These are phyloP conservation scores for Neltuma alba DNA, from an alignment of 306 rosid genomes.

Conservation along the genomic window DNA sequence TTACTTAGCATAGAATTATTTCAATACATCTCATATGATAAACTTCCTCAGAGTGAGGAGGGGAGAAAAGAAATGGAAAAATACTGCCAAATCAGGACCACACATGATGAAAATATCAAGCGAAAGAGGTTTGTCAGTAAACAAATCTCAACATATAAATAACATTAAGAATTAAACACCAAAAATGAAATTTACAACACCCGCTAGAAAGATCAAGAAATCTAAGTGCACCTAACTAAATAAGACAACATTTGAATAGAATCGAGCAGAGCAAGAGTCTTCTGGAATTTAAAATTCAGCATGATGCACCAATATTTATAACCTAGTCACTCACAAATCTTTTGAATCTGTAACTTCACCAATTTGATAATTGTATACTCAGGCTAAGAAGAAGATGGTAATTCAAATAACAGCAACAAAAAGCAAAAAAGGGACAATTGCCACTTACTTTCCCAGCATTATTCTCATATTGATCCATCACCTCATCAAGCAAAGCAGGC, in stretches of 20 bases:
- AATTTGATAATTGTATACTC: neutral
- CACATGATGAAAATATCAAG: too few species aligned
- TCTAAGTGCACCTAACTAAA: neutral
- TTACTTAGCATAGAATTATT: too few species aligned
- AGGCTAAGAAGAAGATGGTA: neutral
- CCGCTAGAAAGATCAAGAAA: neutral
- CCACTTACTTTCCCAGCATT: conserved; percentile 77
- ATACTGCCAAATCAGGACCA: too few species aligned
- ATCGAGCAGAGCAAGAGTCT: neutral
- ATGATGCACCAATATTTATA: neutral
- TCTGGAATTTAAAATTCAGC: neutral
- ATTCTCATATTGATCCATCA: conserved; percentile 66
- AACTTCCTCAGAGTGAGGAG: too few species aligned
- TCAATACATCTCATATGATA: too few species aligned
- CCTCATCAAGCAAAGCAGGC: conserved; percentile 86
- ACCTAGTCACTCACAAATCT: too few species aligned
- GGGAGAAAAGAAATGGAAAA: too few species aligned
- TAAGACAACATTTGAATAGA: neutral
- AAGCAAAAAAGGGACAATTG: neutral
- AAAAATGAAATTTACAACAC: neutral
- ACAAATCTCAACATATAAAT: too few species aligned
- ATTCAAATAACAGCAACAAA: conserved; percentile 14
- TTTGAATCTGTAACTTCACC: neutral
- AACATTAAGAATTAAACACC: neutral
- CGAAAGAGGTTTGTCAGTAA: too few species aligned